A percentile compares a stretch with the other conserved stretches of the same genome.
Evolutionary conservation across 345 rosid species (phyloP).

Genomic region (Sapria himalayana): DNA sequence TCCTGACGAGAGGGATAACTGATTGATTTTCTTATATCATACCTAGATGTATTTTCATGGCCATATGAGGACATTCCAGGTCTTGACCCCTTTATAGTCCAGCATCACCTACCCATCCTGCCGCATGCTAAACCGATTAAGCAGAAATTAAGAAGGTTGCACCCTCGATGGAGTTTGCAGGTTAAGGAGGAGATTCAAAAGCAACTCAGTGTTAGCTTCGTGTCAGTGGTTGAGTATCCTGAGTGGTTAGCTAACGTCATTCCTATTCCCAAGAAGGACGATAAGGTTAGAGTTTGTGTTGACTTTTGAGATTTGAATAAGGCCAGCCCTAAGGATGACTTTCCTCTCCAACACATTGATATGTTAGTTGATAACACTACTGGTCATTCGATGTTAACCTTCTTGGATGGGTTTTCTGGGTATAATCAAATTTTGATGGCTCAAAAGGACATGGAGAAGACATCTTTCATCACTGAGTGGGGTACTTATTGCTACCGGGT

Average conservation of each 20-base stretch:
- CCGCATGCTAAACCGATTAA: too few species aligned
- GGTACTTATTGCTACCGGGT: neutral
- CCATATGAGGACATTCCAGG: too few species aligned
- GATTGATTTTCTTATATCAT: too few species aligned
- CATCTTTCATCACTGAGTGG: neutral
- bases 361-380: neutral
- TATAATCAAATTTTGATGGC: neutral
- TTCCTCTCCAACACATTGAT: neutral
- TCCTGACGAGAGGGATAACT: too few species aligned
- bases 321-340: neutral
- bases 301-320: neutral
- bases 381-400: too few species aligned
- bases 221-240: neutral
- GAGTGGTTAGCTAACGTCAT: constrained; percentile 1
- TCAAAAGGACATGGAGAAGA: neutral
- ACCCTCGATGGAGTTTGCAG: neutral
- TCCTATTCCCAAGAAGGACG: neutral
- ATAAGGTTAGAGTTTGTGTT: neutral
- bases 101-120: too few species aligned
- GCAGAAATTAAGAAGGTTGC: neutral
- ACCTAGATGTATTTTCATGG: too few species aligned
- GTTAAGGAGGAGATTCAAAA: constrained; percentile 3
- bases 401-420: neutral
- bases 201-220: neutral
- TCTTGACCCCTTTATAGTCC: too few species aligned